These are phyloP conservation scores for Mucor piriformis DNA, from an alignment of 371 early-diverging fungal species.

Conservation along the genomic window DNA sequence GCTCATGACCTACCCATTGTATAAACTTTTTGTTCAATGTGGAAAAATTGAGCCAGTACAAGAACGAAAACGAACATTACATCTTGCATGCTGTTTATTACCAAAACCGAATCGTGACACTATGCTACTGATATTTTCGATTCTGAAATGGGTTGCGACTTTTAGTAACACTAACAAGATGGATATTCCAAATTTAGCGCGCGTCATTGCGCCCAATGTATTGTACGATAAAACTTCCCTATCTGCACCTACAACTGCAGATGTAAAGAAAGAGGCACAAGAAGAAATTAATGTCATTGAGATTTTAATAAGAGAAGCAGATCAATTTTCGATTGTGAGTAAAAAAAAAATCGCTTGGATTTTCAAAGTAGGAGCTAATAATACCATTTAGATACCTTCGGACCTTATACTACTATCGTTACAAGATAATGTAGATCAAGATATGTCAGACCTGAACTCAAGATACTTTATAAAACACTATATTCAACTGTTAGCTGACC, in stretches of 20 bases:
- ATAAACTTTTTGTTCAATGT: slow-evolving; percentile 77
- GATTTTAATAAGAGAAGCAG: slow-evolving; percentile 71
- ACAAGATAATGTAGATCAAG: slow-evolving; percentile 14
- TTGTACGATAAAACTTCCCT: slow-evolving; percentile 55
- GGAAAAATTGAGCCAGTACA: slow-evolving; percentile 42
- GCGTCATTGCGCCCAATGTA: slow-evolving; percentile 92
- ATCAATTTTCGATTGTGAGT: slow-evolving; percentile 70
- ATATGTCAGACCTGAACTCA: slow-evolving; percentile 15
- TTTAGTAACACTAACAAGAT: slow-evolving; percentile 80
- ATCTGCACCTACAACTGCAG: slow-evolving; percentile 31
- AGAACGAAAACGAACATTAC: slow-evolving; percentile 59
- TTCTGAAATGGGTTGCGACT: slow-evolving; percentile 80
- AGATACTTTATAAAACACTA: slow-evolving; percentile 22
- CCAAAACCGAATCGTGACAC: slow-evolving; percentile 92
- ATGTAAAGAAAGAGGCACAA: slow-evolving; percentile 53
- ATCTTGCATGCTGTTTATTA: slow-evolving; percentile 80
- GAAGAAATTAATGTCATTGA: slow-evolving; percentile 77
- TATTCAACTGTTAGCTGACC: slow-evolving; percentile 7
- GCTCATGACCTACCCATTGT: slow-evolving; percentile 84
- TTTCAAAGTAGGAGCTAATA: neutral
- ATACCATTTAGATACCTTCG: slow-evolving; percentile 18
- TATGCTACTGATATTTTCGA: slow-evolving; percentile 82
- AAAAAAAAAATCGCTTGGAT: neutral
- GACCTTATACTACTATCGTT: slow-evolving; percentile 17
- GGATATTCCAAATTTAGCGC: slow-evolving; percentile 89